Percentiles rank a stretch among this genome's conserved stretches.
phyloP scores from a whole-genome alignment of 345 rosid genomes.

The Dipteronia sinensis region DNA sequence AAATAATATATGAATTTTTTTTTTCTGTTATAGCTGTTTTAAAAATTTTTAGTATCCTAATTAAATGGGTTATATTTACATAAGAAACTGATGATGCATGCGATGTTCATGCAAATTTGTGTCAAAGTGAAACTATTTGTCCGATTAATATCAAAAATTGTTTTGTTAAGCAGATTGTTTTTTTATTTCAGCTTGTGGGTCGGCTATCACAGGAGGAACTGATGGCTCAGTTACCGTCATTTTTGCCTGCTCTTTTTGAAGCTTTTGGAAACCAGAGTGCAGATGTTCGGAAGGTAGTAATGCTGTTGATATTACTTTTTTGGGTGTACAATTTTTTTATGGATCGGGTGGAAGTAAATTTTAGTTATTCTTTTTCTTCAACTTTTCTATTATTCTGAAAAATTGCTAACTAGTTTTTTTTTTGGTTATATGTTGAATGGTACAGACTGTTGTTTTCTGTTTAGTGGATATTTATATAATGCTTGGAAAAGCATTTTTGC shows the following conservation, averaged over 20 bases:
- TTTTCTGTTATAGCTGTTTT: not conserved
- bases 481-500: conserved; percentile 96
- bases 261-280: conserved; percentile 98
- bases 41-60: not conserved
- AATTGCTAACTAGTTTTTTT: not conserved
- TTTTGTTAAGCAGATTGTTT: conserved; percentile 18
- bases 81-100: conserved; percentile 8
- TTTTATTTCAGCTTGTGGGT: conserved; percentile 74
- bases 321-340: not conserved
- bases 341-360: not conserved
- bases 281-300: conserved; percentile 90
- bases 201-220: conserved; percentile 90
- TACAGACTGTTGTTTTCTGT: conserved; percentile 98
- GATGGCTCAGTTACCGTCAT: conserved; percentile 77
- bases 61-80: not conserved
- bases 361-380: not conserved
- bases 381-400: not conserved
- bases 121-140: not conserved
- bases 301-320: not conserved
- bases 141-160: not conserved
- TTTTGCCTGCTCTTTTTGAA: conserved; percentile 93
- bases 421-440: conserved; percentile 7
- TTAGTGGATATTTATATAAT: conserved; percentile 95
- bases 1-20: not conserved
- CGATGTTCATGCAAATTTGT: not conserved